Evolutionary conservation across 2,329 filamentous ascomycete genomes (phyloP).

Genomic region (Curvularia eragrostidis): DNA sequence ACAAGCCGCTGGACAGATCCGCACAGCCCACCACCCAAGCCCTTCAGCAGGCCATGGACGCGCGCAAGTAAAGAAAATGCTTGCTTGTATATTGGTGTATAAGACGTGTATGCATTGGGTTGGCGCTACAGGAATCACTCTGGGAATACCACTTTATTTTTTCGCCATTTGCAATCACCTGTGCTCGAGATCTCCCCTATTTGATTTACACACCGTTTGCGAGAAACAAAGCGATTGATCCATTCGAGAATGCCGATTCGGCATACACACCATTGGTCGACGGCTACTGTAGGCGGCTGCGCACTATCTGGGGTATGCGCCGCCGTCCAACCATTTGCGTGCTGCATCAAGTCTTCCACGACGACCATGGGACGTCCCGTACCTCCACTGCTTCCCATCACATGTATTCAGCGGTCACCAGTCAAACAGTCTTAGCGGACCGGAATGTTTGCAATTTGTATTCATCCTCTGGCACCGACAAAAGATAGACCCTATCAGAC

Average conservation of each 20-base stretch:
- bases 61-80: conserved; percentile 30
- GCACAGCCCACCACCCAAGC: conserved; percentile 36
- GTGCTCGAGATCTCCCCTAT: neutral
- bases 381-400: neutral
- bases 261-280: neutral
- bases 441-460: neutral
- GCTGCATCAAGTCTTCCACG: neutral
- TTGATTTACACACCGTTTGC: neutral
- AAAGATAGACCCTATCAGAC: neutral
- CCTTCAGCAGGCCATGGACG: conserved; percentile 41
- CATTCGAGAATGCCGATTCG: neutral
- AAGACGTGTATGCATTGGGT: conserved; percentile 38
- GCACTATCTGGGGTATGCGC: neutral
- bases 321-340: neutral
- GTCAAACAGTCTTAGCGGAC: neutral
- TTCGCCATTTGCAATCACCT: conserved; percentile 10
- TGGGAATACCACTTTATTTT: conserved; percentile 23
- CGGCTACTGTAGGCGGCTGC: neutral
- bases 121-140: conserved; percentile 33
- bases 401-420: neutral
- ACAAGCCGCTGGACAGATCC: conserved; percentile 64
- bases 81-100: conserved; percentile 36
- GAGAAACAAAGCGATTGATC: neutral
- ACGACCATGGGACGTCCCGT: neutral
- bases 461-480: neutral